Base-by-base conservation (phyloP, 2,329 filamentous ascomycete species). In the Aspergillus spinulosporus region DNA sequence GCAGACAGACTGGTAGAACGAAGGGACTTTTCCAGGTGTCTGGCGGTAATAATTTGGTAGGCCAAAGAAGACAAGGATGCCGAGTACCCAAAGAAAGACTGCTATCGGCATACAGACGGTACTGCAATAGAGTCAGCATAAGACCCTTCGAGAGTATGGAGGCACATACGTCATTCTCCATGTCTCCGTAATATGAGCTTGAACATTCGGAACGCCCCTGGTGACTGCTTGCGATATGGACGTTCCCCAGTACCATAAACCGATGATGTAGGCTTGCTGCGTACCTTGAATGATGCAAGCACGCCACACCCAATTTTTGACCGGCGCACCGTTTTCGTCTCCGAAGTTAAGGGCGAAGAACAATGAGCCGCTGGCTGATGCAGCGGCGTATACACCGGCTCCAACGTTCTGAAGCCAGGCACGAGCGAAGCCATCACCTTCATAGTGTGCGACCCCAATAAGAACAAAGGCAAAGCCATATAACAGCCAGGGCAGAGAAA, bases 261-360 rank as follows among this genome's bases (percentile, higher is more conserved):
- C 82, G 21, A 84, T 80, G 49, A 86, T 78, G 68, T 88, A 88
- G 59, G 85, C 75, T 65, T 88, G 85, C 64, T 87, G 85, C 4
- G 84, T 84, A 42, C 86, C 86, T 67, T 87, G 84, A 48, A 88
- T 86, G 7, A 84, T 69, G 63, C 84, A 85, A 9, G 86, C 85
- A 53, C 86, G 80, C 72, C 84, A 86, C 14, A 85, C 83, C 84
- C 84, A 88, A 34, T 82, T 78, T 66, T 82, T 84, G 40, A 86
- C 81, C 5, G 84, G 83, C 3, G 82, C 79, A 46, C 84, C 84
- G 44, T 82, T 82, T 73, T 86, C 84, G 62, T 83, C 82, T 55
- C 85, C 84, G 64, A 87, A 88, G 69, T 88, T 88, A 49, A 87
- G 78, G 1, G 85, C 81, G 64, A 88, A 88, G 74, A 84, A 86